Base-by-base conservation (phyloP, 2,329 filamentous ascomycete species). In the Colletotrichum sp. region DNA sequence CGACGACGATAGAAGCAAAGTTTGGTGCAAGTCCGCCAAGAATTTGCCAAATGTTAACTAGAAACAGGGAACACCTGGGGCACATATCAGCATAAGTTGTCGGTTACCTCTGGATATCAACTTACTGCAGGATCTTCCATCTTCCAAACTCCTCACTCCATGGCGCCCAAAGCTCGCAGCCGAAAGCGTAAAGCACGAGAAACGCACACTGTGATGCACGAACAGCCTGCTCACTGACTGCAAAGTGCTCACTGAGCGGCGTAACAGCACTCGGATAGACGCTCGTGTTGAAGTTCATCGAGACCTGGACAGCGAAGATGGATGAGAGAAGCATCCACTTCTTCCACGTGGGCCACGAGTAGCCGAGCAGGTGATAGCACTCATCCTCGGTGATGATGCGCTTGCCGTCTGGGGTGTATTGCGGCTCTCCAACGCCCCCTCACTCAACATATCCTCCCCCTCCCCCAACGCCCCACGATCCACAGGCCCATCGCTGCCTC, bases 401-500 rank as follows among this genome's bases (percentile, higher is more conserved):
- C 78, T 87, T 87, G 77, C 81, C 80, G 25, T 80, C 79, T 0
- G 74, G 34, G 22, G 76, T 76, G 36, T 69, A 74, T 10, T 76
- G 69, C 30, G 70, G 74, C 93, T 83, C 25, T 93, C 88, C 74
- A 96, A 84, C n/a, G 94, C 94, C 80, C 86, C 89, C 72, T 93
- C 89, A 80, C 93, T 94, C 77, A 94, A 81, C 69, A 93, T 88
- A 83, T 94, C 92, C 72, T 93, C 91, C 5, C 87, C 89, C 2
- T 87, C 87, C 2, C 74, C 83, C 73, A 94, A 82, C 16, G 77
- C 70, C 0, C 92, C 93, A 16, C 94, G 88, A 78, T 95, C 91
- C 61, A 96, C 84, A 1, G 95, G 95, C 0, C 95, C 95, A 79
- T 93, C 94, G 65, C 94, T 88, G 27, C 89, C 84, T 1, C 95